Evolutionary conservation across 257 asterid genomes (phyloP), one percentile per base, ranked within the genome.

Genomic region (Solanum etuberosum): DNA sequence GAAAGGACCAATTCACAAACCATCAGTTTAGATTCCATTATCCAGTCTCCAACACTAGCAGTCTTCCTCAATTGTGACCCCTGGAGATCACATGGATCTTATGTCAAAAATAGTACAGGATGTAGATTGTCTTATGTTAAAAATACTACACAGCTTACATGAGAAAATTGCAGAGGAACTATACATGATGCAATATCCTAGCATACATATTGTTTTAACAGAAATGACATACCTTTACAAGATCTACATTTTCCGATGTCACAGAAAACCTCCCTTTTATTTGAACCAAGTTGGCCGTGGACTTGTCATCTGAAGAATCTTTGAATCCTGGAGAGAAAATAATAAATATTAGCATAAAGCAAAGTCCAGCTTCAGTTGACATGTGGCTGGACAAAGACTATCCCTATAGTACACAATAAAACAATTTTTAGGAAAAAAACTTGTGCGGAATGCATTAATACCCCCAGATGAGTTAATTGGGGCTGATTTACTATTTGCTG

Each of bases 231-330:
- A 96, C 99, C 98, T 97, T 97, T 63, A 89, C 98, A 91, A 96
- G 98, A 93, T 97, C 99, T 12, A 97, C 98, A 88, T 94, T 97
- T 92, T 97, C 99, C 87, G 99, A 97, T 71, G 99, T 97, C 51
- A 97, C 99, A 42, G 99, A 97, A 92, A 97, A 97, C 43, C 99
- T 93, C 90, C 99, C 99, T 93, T 95, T 97, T 85, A 97, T 97
- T 92, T 97, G 99, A 83, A 97, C 99, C 92, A 97, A 91, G 91
- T 93, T 97, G 70, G 92, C 74, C 85, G 90, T 95, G 48, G 99
- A 94, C 90, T 94, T 96, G 89, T 96, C 99, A 35, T 97, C 99
- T 87, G 90, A 83, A 51, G 98, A 89, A 88, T 97, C 99, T 93
- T 93, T 93, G 86, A 91, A 95, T 5, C 97, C 99, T 97, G 68